Evolutionary conservation across 768 basidiomycete genomes (phyloP), one percentile per base, ranked within the genome.

Genomic region (Phaffia tasmanica): DNA sequence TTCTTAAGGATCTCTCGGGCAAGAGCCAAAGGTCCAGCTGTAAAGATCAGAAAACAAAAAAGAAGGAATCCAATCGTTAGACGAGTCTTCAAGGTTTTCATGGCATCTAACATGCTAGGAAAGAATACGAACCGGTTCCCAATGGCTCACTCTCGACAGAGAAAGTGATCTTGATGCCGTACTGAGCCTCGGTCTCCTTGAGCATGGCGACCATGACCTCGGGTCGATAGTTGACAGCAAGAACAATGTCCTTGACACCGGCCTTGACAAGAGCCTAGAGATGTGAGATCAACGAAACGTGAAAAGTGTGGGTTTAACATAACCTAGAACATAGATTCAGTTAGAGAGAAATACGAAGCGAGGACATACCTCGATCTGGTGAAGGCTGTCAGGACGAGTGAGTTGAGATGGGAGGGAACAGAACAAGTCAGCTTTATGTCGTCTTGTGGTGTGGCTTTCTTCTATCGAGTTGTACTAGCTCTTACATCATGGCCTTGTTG

Each of bases 151-250:
- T 78, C 74, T 80, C 79, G 63, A 80, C 79, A 53, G 75, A 76
- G 73, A 80, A 80, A 68, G 75, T 78, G 71, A 80, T 80, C 70
- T 76, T 78, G 75, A 79, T 79, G 15, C 73, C 75, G 70, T 77
- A 78, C 72, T 79, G 73, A 71, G 79, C 78, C 71, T 79, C 79
- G 50, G 77, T 77, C 73, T 79, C 75, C 72, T 78, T 77, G 49
- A 80, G 73, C 35, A 79, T 75, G 30, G 77, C 74, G 62, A 80
- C 78, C 79, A 80, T 80, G 62, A 80, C 78, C 72, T 80, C 79
- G 21, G 79, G 79, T 61, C 79, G 77, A 75, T 74, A 74, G 77
- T 80, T 80, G 73, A 80, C 79, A 46, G 79, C 79, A 58, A 80
- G 76, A 56, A 80, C 79, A 63, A 80, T 77, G 71, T 79, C 78